phyloP scores from a whole-genome alignment of 768 basidiomycete genomes.

The Termitomyces sp. region DNA sequence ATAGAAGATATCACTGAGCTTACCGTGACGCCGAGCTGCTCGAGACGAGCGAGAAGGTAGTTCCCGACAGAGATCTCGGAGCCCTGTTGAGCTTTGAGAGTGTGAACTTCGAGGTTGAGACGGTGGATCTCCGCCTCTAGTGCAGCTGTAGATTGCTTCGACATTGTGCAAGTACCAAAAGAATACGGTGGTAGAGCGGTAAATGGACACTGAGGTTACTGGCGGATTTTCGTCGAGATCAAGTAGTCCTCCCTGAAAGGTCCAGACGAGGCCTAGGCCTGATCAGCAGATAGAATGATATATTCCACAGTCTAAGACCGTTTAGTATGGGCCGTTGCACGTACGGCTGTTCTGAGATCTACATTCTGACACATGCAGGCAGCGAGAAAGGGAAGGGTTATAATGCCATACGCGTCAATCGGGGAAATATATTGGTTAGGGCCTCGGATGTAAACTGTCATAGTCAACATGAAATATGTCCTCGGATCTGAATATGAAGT shows the following conservation, averaged over 20 bases:
- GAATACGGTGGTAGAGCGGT: background rate
- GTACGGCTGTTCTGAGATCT: no score
- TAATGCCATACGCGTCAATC: no score
- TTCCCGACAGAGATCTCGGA: background rate
- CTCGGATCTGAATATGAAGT: no score
- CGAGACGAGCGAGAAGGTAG: background rate
- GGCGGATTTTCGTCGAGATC: background rate
- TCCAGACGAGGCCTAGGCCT: background rate
- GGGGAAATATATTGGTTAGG: no score
- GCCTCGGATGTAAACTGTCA: no score
- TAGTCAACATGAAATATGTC: no score
- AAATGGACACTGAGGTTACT: background rate
- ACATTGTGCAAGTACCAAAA: background rate
- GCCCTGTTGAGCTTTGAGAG: background rate
- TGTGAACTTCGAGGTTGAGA: background rate
- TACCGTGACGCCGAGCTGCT: background rate
- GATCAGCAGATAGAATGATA: background rate
- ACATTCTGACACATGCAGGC: no score
- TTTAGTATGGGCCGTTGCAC: no score
- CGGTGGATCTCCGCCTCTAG: background rate
- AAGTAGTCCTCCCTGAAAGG: background rate
- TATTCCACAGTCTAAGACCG: no score
- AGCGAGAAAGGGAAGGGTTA: no score
- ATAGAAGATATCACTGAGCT: background rate
- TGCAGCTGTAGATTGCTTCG: background rate